Base-by-base conservation (phyloP, 805 yeast genomes). In the Jamesozyma piceae region DNA sequence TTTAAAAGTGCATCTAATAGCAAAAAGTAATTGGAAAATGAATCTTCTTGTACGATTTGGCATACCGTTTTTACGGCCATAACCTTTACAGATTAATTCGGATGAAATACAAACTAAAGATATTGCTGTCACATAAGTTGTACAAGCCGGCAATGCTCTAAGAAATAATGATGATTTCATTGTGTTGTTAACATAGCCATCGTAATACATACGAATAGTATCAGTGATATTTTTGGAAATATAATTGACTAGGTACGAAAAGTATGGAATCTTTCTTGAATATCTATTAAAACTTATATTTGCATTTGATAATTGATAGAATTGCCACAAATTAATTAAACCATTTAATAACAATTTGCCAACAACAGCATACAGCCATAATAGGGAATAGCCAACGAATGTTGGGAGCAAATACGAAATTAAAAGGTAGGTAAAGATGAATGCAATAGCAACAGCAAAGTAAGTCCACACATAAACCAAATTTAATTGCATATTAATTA, bases 1-100 rank as follows among this genome's bases (percentile, higher is more conserved):
- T 58, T 89, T 90, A 20, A 79, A 53, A 2, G 94, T 78, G 28
- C 81, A 71, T 18, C 71, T 63, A 9, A 77, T 48, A 44, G 77
- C 81, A 53, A 78, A 74, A 24, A 81, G 55, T 2, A 72, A 49
- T 40, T 72, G 69, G 54, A 75, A 82, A 2, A 74, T 39, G 10
- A 65, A 60, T 48, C 92, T 71, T 39, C 72, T 64, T 2, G 64
- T 60, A 0, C 52, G 45, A 35, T 52, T 55, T 32, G 52, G 52
- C 62, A 62, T 55, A 34, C 63, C 58, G 38, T 56, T 53, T 17
- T 49, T 43, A 21, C 56, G 53, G 20, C 58, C 46, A 43, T 49
- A 55, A 3, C 63, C 64, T 36, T 42, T 53, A 13, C 52, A 42
- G 2, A 58, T 36, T 22, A 53, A 26, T 22, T 55, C 58, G 1